Percentiles rank a stretch among this genome's conserved stretches.
Conservation (phyloP, 139 green algal genomes). For the Pseudopediastrum boryanum region DNA sequence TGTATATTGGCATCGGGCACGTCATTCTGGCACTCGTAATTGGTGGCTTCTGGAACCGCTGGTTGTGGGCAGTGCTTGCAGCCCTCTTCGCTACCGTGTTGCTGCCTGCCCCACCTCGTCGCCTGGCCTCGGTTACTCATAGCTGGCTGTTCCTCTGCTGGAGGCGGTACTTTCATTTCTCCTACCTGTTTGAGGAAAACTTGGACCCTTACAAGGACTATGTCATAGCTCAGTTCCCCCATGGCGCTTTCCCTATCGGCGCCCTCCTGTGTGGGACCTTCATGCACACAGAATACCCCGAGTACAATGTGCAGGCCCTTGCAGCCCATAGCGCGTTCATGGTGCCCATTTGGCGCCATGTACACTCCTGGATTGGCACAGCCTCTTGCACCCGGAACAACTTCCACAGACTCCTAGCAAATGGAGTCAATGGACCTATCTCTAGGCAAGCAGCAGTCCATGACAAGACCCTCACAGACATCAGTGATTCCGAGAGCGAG, state of each 20-base stretch:
- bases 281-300: conserved; percentile 26
- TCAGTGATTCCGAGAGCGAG: no score
- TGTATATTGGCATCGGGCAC: conserved; percentile 32
- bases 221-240: conserved; percentile 34
- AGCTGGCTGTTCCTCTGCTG: conserved; percentile 31
- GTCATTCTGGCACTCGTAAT: conserved; percentile 7
- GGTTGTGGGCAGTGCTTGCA: background rate
- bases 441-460: no score
- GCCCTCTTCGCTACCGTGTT: background rate
- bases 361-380: conserved; percentile 41
- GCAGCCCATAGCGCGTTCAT: conserved; percentile 20
- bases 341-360: conserved; percentile 37
- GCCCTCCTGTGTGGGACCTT: conserved; percentile 32
- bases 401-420: conserved; percentile 37
- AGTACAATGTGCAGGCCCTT: conserved; percentile 18
- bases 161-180: conserved; percentile 43
- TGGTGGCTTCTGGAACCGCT: background rate
- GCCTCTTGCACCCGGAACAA: conserved; percentile 28
- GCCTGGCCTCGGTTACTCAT: background rate
- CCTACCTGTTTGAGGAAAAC: conserved; percentile 31
- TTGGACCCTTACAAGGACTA: conserved; percentile 25
- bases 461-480: no score
- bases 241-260: conserved; percentile 37
- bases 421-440: conserved; percentile 16
- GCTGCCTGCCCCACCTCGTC: conserved; percentile 20